Base-by-base conservation (phyloP, 2,329 filamentous ascomycete genomes). In the Fusarium sp. region DNA sequence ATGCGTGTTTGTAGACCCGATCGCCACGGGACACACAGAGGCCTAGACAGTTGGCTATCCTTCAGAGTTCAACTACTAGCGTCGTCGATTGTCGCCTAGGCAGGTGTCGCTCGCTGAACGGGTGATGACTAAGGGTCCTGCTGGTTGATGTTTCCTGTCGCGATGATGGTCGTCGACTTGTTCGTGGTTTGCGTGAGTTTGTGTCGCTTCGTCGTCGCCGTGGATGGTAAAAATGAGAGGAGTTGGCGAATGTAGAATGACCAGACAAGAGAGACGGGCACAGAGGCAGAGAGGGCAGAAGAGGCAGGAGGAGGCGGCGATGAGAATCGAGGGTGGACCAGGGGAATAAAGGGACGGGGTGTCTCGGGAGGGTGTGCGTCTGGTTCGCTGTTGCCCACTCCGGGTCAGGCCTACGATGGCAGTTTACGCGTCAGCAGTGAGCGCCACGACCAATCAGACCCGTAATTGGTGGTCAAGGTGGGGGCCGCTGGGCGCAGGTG, bases 351-450 rank as follows among this genome's bases (percentile, higher is more conserved):
- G 78, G 71, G 72, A 78, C 75, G 78, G 78, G 78, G 75, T 78
- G 77, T 78, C 74, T 79, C 76, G 77, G 76, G 77, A 78, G 77
- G 76, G 77, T 75, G 77, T 79, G 75, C 76, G 77, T 75, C 68
- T 78, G 24, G 69, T 75, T 72, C 73, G 44, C 70, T 76, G 63
- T 75, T 75, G 69, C 72, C 75, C 71, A 73, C 74, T 69, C 73
- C 77, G 65, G 69, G 72, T 58, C 75, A 77, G 72, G 73, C 73
- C 73, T 75, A 70, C 71, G 74, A 79, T 77, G 77, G 74, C 77
- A 80, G 79, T 81, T 81, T 82, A 82, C 81, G 81, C 81, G 81
- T 82, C 81, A 82, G 81, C 81, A 76, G 75, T 71, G 70, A 73
- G 67, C 59, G 64, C 60, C 53, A 67, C 71, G 66, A 53, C 81